Evolutionary conservation across 1,139 yeast genomes (phyloP), one percentile per base, ranked within the genome.

Genomic region (Debaryomycetaceae sp.): DNA sequence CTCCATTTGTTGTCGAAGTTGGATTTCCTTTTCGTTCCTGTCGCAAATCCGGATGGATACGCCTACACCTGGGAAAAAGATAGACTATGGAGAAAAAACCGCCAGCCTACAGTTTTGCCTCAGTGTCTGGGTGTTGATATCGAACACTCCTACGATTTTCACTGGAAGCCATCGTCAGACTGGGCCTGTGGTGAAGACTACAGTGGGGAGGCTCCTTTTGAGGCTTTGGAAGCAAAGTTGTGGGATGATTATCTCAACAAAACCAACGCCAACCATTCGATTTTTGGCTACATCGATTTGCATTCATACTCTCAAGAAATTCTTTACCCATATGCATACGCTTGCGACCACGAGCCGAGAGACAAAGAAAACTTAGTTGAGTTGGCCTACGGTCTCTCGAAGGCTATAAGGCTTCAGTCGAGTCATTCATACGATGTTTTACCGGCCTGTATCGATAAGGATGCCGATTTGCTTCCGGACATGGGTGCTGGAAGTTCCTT

Each of bases 1-100:
- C 67, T 16, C 51, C 59, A 42, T 64, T 66, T 63, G n/a, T 56
- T 70, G 39, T 50, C 59, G 9, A 48, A 65, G 17, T 63, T 87
- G 47, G 92, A 87, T 56, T 86, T 87, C 54, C 58, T 86, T 30
- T 80, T 88, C 48, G 72, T 88, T 32, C 97, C 97, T 0, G 86
- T 87, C 8, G 74, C 81, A 61, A 89, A 89, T 56, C 96, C 96
- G 0, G 97, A 89, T 60, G 97, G 97, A 0, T 89, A 89, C 56
- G 88, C 70, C 11, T 84, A 84, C 58, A 74, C 95, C 2, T 89
- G 96, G 96, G 72, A 70, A 5, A 57, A 66, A 30, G 96, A 89
- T 57, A 68, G 97, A 41, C 67, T 89, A 46, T 89, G 97, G 97
- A 70, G 95, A 36, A 89, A 89, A 58, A 89, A 87, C 61, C 75